Evolutionary conservation across 139 green algal genomes (phyloP), one percentile per base, ranked within the genome.

Genomic region (Closterium sp.): DNA sequence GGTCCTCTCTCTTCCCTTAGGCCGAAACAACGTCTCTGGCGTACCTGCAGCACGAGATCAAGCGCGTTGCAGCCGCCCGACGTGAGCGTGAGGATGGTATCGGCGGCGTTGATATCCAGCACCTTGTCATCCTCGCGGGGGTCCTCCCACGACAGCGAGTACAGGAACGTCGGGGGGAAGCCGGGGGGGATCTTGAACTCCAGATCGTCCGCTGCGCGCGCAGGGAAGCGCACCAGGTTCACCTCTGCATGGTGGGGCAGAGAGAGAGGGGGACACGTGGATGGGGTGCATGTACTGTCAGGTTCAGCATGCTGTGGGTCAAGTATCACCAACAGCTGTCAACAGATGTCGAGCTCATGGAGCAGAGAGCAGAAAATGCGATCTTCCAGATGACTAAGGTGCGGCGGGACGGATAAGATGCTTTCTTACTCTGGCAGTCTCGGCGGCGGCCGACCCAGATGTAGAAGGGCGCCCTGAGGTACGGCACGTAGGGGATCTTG

Each of bases 81-180:
- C 69, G 98, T 99, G n/a, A 99, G 95, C 4, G 98, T 99, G 36
- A 99, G 95, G 33, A 97, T 95, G 30, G 94, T 94, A 94, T 99
- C 98, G 25, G 97, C 93, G 10, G 89, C 34, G 90, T 96, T 97
- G 94, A 99, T 98, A 87, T 98, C 94, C 95, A 98, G 95, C 92
- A 91, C 89, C 28, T 89, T 92, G 85, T 90, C 88, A 95, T 98
- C 90, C 94, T 97, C 97, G 93, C 98, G 95, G 0, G 98, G 98
- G 88, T 99, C 98, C 95, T 99, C 98, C 98, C 98, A 99, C 36
- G 95, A 98, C 93, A 98, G 96, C 16, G 96, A 98, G 97, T 99
- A 99, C 33, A 99, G 96, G 95, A 99, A 99, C 33, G 98, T 99
- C 31, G 97, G 97, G 19, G 98, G 98, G 94, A 99, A 99, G 21